Base-by-base conservation (phyloP, 495 filamentous ascomycete species). In the Penicillium fimorum region DNA sequence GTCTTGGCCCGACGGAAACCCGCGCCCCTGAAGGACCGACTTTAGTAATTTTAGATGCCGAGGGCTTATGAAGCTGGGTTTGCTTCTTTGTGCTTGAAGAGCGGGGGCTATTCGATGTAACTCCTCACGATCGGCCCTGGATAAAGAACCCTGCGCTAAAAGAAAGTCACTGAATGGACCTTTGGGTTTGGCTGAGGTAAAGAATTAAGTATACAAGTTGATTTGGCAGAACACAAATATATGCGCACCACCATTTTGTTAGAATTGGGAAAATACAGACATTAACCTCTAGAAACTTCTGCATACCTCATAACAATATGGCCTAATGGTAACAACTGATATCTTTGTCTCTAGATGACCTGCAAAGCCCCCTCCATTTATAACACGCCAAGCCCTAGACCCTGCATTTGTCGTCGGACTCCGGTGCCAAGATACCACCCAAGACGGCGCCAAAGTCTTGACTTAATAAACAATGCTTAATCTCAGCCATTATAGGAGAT, bases 1-100 rank as follows among this genome's bases (percentile, higher is more conserved):
- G 40, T 40, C 64, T 67, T 69, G 66, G 66, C 64, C 62, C 64
- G 64, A 47, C 64, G 66, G 64, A 61, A 50, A 24, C 52, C 63
- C 61, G 62, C 35, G 46, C 50, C 43, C 42, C 48, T 20, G 43
- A 51, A 24, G 46, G 44, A 27, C 22, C 42, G 22, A 30, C 35
- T 53, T 30, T 42, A 7, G n/a, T 54, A 9, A 51, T 58, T 30
- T 32, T 57, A 18, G 41, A 44, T 9, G 45, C 47, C 32, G 35
- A 33, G 53, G 12, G 15, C 27, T 29, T 32, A 24, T 25, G 33
- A 25, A 18, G 2, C 20, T 27, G 37, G 9, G 33, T 30, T 51
- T 18, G 33, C n/a, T 13, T n/a, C 38, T n/a, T 32, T n/a, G 11
- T 32, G 24, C 5, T 12, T 42, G 1, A 30, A 30, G 12, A n/a